These are phyloP conservation scores for Colletotrichum truncatum DNA, from an alignment of 2,329 filamentous ascomycete genomes.

Conservation along the genomic window DNA sequence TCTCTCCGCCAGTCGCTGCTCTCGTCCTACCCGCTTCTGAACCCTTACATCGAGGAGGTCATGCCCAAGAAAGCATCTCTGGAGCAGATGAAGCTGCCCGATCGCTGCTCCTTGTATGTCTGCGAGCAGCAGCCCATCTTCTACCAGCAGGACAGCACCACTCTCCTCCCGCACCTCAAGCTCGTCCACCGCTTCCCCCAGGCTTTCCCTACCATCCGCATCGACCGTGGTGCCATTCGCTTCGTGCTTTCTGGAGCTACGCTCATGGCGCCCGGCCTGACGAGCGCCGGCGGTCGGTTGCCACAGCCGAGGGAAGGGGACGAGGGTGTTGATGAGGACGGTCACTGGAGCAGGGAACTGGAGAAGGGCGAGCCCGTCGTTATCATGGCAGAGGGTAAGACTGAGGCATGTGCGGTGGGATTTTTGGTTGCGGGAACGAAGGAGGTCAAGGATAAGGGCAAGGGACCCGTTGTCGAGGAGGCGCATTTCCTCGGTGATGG, in stretches of 20 bases:
- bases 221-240: constrained; percentile 94
- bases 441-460: constrained; percentile 93
- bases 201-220: constrained; percentile 84
- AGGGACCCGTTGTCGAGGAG: constrained; percentile 92
- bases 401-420: constrained; percentile 89
- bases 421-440: constrained; percentile 84
- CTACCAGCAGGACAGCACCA: constrained; percentile 83
- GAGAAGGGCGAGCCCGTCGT: constrained; percentile 86
- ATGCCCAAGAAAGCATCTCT: constrained; percentile 94
- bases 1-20: constrained; percentile 84
- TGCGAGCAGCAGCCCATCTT: constrained; percentile 83
- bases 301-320: constrained; percentile 62
- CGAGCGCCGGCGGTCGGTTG: constrained; percentile 81
- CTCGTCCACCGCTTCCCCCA: constrained; percentile 91
- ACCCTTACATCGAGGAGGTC: constrained; percentile 90
- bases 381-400: constrained; percentile 92
- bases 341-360: constrained; percentile 72
- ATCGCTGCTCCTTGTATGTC: constrained; percentile 89
- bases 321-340: constrained; percentile 59
- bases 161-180: constrained; percentile 85
- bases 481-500: constrained; percentile 96
- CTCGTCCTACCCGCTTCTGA: constrained; percentile 85
- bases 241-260: constrained; percentile 95
- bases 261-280: constrained; percentile 95
- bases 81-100: constrained; percentile 90